A percentile compares a stretch with the other conserved stretches of the same genome.
These are phyloP conservation scores for Pyrenophora teres DNA, from an alignment of 2,329 filamentous ascomycete species.

Conservation along the genomic window DNA sequence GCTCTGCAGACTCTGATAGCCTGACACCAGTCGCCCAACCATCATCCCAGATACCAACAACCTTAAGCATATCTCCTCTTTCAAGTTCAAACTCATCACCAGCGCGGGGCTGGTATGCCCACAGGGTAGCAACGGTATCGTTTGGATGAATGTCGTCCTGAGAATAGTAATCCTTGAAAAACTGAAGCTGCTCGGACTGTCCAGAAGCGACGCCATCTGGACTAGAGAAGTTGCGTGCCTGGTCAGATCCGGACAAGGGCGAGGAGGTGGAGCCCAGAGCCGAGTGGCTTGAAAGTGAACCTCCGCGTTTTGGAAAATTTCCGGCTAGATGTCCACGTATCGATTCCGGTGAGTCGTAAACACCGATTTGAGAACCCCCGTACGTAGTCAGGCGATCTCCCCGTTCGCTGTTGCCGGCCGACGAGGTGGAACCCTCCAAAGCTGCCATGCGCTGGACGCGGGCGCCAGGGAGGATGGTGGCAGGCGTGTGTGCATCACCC, in stretches of 20 bases:
- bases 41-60: conserved; percentile 98
- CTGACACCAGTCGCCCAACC: conserved; percentile 96
- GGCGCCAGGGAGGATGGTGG: conserved; percentile 73
- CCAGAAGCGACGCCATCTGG: conserved; percentile 82
- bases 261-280: conserved; percentile 72
- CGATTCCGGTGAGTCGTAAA: conserved; percentile 69
- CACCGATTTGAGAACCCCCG: conserved; percentile 27
- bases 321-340: conserved; percentile 51
- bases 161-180: conserved; percentile 99
- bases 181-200: conserved; percentile 91
- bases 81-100: conserved; percentile 92
- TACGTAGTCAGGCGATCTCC: conserved; percentile 30
- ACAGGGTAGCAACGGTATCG: conserved; percentile 87
- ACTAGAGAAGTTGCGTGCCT: conserved; percentile 74
- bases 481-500: conserved; percentile 46
- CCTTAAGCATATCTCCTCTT: conserved; percentile 95
- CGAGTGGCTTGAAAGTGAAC: conserved; percentile 87
- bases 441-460: conserved; percentile 96
- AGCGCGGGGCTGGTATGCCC: conserved; percentile 95
- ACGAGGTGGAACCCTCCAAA: conserved; percentile 72
- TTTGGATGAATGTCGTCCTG: conserved; percentile 93
- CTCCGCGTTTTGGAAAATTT: conserved; percentile 69
- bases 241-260: conserved; percentile 59
- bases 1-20: conserved; percentile 80
- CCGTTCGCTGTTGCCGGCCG: conserved; percentile 51